Evolutionary conservation across 305 asterid species (phyloP), one percentile per base, ranked within the genome.

Genomic region (Fraxinus sp.): DNA sequence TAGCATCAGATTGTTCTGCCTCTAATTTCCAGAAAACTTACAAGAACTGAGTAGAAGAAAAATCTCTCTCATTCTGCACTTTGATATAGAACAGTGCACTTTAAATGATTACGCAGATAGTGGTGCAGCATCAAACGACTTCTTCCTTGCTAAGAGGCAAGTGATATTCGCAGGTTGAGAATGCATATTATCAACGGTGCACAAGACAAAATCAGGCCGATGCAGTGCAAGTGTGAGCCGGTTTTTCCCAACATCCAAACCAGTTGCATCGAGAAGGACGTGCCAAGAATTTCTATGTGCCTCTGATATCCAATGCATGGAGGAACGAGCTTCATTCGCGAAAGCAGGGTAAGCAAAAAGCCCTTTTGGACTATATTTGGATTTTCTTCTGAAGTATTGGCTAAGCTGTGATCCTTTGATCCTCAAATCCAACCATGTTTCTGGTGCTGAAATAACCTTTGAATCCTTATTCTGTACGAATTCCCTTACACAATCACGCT

Each of bases 241-340:
- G 26, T 93, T 93, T 11, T 87, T 83, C 7, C 90, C 91, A 36
- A 83, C 68, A 57, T 87, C 94, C 86, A 89, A 64, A 1, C 82
- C 84, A 18, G 90, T 87, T 1, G 94, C 94, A 41, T 94, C 97
- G 2, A 94, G 88, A 18, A 94, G 89, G 59, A 94, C 95, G 66
- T 91, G 95, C 97, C 97, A 93, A 18, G 87, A 85, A 80, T 93
- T 94, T 64, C 98, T 78, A 70, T 91, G 97, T 11, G 94, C 97
- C 64, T 93, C 97, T 0, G 98, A 94, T 66, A 94, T 92, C 98
- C 97, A 93, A 74, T 93, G 98, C 97, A 94, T 89, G 3, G 95
- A 91, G 7, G 92, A 88, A 0, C 93, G 90, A 0, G 78, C 85
- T 0, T 91, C 95, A 6, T 84, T 85, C 0, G 86, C 84, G 11